Evolutionary conservation across 371 early-diverging fungal species (phyloP).

Genomic region (Mucor velutinosus): DNA sequence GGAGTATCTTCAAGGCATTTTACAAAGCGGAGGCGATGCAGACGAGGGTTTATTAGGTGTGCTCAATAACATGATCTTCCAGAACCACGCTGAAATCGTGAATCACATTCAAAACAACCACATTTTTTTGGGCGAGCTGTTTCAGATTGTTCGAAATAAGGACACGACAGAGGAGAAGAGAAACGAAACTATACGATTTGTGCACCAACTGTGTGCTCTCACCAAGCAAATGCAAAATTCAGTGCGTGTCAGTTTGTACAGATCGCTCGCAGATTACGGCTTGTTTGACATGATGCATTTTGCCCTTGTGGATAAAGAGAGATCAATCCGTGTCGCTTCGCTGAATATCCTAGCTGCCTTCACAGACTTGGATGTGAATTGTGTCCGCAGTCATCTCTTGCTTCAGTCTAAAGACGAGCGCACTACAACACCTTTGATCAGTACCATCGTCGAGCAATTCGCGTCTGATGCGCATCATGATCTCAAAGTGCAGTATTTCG

Average conservation of each 20-base stretch:
- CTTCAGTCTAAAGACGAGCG: slow-evolving; percentile 52
- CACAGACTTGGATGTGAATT: slow-evolving; percentile 59
- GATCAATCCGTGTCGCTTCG: slow-evolving; percentile 58
- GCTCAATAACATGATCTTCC: slow-evolving; percentile 72
- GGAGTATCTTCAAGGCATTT: slow-evolving; percentile 83
- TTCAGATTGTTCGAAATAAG: slow-evolving; percentile 44
- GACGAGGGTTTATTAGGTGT: slow-evolving; percentile 75
- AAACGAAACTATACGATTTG: slow-evolving; percentile 72
- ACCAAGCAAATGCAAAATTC: slow-evolving; percentile 69
- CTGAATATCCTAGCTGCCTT: slow-evolving; percentile 73
- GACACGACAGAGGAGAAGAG: slow-evolving; percentile 40
- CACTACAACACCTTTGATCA: background rate
- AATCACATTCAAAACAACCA: slow-evolving; percentile 69
- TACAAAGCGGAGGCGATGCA: slow-evolving; percentile 61
- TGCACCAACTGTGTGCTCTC: slow-evolving; percentile 74
- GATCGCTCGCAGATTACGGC: slow-evolving; percentile 73
- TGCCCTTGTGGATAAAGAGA: slow-evolving; percentile 58
- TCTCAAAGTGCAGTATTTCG: slow-evolving; percentile 71
- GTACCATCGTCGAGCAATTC: slow-evolving; percentile 65
- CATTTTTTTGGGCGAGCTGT: slow-evolving; percentile 65
- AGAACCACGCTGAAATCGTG: slow-evolving; percentile 83
- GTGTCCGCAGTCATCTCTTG: slow-evolving; percentile 68
- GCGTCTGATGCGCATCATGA: slow-evolving; percentile 61
- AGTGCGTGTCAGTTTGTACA: slow-evolving; percentile 47
- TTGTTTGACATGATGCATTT: slow-evolving; percentile 75